A percentile compares a stretch with the other conserved stretches of the same genome.
phyloP scores from a whole-genome alignment of 345 rosid species.

The Anastatica hierochuntica region DNA sequence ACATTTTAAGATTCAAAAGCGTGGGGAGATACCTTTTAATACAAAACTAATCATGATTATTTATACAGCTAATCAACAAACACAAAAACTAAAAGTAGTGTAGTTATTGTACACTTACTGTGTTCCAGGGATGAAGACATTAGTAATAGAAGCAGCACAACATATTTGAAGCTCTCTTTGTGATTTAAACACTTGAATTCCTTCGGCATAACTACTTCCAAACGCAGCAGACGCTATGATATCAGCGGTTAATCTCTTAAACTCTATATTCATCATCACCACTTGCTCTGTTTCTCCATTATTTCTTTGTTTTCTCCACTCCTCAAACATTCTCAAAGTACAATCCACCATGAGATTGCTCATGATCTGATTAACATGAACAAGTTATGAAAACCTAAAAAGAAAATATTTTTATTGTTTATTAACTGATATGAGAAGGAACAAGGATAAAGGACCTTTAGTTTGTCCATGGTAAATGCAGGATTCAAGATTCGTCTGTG shows the following conservation, averaged over 20 bases:
- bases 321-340: constrained; percentile 18
- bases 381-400: neutral
- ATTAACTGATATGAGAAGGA: neutral
- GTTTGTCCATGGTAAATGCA: constrained; percentile 37
- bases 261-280: constrained; percentile 23
- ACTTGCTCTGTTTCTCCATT: neutral
- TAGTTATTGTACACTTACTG: constrained; percentile 32
- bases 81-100: neutral
- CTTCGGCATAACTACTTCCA: constrained; percentile 38
- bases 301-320: constrained; percentile 28
- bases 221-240: constrained; percentile 42
- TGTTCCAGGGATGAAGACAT: constrained; percentile 32
- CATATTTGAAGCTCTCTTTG: constrained; percentile 33
- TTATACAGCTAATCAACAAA: no score
- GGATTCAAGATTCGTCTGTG: constrained; percentile 36
- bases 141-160: constrained; percentile 9
- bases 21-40: constrained; percentile 39
- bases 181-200: constrained; percentile 33
- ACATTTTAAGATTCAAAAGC: constrained; percentile 27
- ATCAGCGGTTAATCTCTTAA: constrained; percentile 45
- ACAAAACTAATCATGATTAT: no score
- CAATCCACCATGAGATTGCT: constrained; percentile 23
- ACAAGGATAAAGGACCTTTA: constrained; percentile 45
- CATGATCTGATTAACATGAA: constrained; percentile 24
- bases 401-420: no score